Percentiles rank a stretch among this genome's conserved stretches.
These are phyloP conservation scores for Mycena crocata DNA, from an alignment of 768 basidiomycete genomes.

Conservation along the genomic window DNA sequence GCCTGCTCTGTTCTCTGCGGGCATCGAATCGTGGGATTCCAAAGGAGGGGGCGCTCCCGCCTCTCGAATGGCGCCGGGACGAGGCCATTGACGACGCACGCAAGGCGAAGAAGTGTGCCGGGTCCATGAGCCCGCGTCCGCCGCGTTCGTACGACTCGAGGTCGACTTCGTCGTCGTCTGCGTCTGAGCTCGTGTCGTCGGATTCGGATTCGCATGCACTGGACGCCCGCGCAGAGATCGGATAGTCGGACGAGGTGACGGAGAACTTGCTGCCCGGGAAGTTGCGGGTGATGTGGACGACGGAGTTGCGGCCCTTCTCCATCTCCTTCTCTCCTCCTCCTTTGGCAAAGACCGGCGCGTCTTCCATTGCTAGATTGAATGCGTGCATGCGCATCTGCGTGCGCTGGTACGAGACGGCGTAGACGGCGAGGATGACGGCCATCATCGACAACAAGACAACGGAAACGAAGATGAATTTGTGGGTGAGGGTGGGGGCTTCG, in stretches of 20 bases:
- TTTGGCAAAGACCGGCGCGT: not conserved
- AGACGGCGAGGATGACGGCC: slow-evolving; percentile 22
- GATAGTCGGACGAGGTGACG: slow-evolving; percentile 45
- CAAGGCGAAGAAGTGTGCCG: slow-evolving; percentile 29
- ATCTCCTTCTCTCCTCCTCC: slow-evolving; percentile 21
- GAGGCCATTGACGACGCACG: slow-evolving; percentile 28
- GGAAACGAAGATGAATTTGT: slow-evolving; percentile 22
- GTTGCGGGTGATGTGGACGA: slow-evolving; percentile 42
- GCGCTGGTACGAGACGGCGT: slow-evolving; percentile 27
- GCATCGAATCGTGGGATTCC: slow-evolving; percentile 22
- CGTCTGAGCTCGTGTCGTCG: slow-evolving; percentile 8
- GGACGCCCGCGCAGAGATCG: slow-evolving; percentile 31
- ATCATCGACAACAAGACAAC: slow-evolving; percentile 30
- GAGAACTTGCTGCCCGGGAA: slow-evolving; percentile 48
- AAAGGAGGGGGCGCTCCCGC: slow-evolving; percentile 29
- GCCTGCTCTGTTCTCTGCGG: slow-evolving; percentile 28
- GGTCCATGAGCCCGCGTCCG: slow-evolving; percentile 27
- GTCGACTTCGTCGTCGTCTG: slow-evolving; percentile 13
- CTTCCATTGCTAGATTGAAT: not conserved
- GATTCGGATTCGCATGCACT: slow-evolving; percentile 14
- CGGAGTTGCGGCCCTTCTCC: slow-evolving; percentile 23
- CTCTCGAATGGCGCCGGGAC: slow-evolving; percentile 25
- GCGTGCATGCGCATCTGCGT: slow-evolving; percentile 16
- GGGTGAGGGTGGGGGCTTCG: not conserved
- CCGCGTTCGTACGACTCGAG: slow-evolving; percentile 10